A percentile compares a stretch with the other conserved stretches of the same genome.
Evolutionary conservation across 371 early-diverging fungal species (phyloP).

Genomic region (Blakeslea trispora): DNA sequence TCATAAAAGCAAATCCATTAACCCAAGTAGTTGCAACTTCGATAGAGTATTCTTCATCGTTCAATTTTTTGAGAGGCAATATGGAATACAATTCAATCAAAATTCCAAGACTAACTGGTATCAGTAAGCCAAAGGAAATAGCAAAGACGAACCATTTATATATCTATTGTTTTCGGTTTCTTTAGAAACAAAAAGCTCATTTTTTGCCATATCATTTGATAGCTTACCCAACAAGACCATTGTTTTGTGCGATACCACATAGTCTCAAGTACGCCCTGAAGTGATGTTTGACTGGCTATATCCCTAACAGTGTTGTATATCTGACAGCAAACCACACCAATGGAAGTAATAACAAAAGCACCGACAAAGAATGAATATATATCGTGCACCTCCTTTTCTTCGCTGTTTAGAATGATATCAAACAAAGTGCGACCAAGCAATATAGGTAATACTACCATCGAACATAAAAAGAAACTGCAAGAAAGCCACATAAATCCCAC

Average conservation of each 20-base stretch:
- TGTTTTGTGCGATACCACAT: neutral
- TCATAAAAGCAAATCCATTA: slow-evolving; percentile 44
- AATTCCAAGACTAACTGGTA: slow-evolving; percentile 51
- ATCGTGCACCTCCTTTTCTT: slow-evolving; percentile 51
- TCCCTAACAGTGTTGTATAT: slow-evolving; percentile 5
- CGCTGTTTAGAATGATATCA: slow-evolving; percentile 12
- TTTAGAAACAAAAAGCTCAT: neutral
- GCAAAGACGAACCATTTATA: slow-evolving; percentile 33
- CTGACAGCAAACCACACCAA: neutral
- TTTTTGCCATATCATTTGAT: no score
- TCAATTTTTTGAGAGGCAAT: slow-evolving; percentile 39
- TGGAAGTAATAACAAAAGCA: slow-evolving; percentile 16
- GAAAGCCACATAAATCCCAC: slow-evolving; percentile 59
- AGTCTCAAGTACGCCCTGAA: neutral
- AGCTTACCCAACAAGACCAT: slow-evolving; percentile 7
- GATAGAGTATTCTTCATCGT: slow-evolving; percentile 26
- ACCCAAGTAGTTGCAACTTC: slow-evolving; percentile 49
- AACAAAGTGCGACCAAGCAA: slow-evolving; percentile 49
- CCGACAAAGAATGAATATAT: slow-evolving; percentile 50
- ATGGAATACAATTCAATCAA: slow-evolving; percentile 53
- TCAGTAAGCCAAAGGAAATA: slow-evolving; percentile 41
- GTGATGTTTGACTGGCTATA: slow-evolving; percentile 2
- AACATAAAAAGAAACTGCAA: slow-evolving; percentile 36
- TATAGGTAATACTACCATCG: slow-evolving; percentile 44
- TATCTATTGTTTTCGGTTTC: neutral